Evolutionary conservation across 768 basidiomycete genomes (phyloP).

Genomic region (Termitomyces titanicus): DNA sequence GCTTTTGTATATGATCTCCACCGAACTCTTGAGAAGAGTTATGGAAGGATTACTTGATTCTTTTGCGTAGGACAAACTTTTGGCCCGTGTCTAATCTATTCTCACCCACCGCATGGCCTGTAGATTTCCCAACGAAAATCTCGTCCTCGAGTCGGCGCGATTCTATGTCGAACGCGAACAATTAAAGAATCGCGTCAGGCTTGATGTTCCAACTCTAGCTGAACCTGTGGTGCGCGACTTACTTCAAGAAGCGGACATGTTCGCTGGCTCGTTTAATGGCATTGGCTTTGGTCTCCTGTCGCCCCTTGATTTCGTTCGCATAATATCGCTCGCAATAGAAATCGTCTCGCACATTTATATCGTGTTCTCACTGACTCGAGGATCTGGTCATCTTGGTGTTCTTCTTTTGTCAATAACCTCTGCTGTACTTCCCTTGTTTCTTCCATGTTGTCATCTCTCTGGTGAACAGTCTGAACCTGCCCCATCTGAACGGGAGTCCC

Average conservation of each 20-base stretch:
- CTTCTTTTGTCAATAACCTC: conserved; percentile 61
- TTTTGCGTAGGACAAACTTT: conserved; percentile 56
- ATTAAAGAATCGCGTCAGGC: conserved; percentile 69
- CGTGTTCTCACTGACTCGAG: conserved; percentile 59
- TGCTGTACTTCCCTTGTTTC: conserved; percentile 53
- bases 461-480: conserved; percentile 38
- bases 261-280: conserved; percentile 77
- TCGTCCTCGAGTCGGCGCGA: conserved; percentile 70
- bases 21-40: conserved; percentile 62
- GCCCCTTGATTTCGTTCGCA: conserved; percentile 73
- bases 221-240: conserved; percentile 74
- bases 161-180: conserved; percentile 78
- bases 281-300: conserved; percentile 77
- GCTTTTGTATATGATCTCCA: conserved; percentile 51
- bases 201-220: conserved; percentile 76
- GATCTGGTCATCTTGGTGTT: conserved; percentile 50
- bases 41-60: conserved; percentile 65
- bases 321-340: conserved; percentile 69
- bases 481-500: conserved; percentile 54
- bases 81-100: conserved; percentile 10
- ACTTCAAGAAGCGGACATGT: conserved; percentile 83
- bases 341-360: conserved; percentile 69
- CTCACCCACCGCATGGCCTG: conserved; percentile 13
- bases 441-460: conserved; percentile 46
- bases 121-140: conserved; percentile 66